Conservation (phyloP, 2,329 filamentous ascomycete species). For the Paraphoma sp. region DNA sequence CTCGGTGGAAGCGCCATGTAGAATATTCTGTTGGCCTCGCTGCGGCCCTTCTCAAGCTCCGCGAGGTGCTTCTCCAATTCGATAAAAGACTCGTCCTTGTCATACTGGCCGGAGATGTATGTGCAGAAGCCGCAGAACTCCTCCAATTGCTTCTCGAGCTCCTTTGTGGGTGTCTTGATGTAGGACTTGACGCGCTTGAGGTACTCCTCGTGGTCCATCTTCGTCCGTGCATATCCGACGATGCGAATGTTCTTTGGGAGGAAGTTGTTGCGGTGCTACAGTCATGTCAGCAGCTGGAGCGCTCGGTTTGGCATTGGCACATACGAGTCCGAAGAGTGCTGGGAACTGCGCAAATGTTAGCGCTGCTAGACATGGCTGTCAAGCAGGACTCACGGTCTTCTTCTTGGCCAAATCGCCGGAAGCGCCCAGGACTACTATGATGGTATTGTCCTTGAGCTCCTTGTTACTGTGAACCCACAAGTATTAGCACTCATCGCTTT, state of each 20-base stretch:
- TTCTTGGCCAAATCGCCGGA: slow-evolving; percentile 99
- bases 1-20: slow-evolving; percentile 99
- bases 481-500: slow-evolving; percentile 37
- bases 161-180: slow-evolving; percentile 98
- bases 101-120: slow-evolving; percentile 97
- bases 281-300: slow-evolving; percentile 26
- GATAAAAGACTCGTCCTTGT: slow-evolving; percentile 93
- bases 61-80: slow-evolving; percentile 84
- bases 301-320: slow-evolving; percentile 49
- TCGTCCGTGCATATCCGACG: slow-evolving; percentile 97
- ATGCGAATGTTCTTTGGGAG: slow-evolving; percentile 95
- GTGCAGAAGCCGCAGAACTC: slow-evolving; percentile 88
- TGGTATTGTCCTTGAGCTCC: slow-evolving; percentile 98
- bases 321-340: slow-evolving; percentile 94
- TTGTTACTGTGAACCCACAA: slow-evolving; percentile 66
- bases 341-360: slow-evolving; percentile 73
- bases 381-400: slow-evolving; percentile 78
- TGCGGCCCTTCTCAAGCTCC: slow-evolving; percentile 80
- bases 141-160: slow-evolving; percentile 92
- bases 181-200: slow-evolving; percentile 93
- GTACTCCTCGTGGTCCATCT: slow-evolving; percentile 98
- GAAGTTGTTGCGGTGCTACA: slow-evolving; percentile 96
- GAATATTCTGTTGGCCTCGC: slow-evolving; percentile 91
- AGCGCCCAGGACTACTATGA: slow-evolving; percentile 94
- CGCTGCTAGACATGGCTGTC: not conserved